phyloP scores from a whole-genome alignment of 2,329 filamentous ascomycete species.

The Phaeosphaeria sp. region DNA sequence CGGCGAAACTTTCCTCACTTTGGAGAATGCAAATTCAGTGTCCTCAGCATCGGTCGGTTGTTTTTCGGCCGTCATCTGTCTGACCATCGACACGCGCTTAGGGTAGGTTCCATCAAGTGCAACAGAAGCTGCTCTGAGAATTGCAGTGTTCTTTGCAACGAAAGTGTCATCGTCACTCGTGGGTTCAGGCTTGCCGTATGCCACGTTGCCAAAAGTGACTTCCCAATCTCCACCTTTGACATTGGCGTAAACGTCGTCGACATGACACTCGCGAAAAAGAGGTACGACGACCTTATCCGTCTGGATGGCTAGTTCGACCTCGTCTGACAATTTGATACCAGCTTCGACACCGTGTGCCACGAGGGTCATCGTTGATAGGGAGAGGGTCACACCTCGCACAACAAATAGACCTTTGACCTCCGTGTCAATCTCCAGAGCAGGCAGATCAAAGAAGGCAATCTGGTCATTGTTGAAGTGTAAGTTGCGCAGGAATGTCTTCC shows the following conservation, averaged over 20 bases:
- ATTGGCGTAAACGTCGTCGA: constrained; percentile 62
- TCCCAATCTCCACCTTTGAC: constrained; percentile 60
- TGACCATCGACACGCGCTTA: constrained; percentile 30
- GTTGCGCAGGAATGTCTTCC: constrained; percentile 47
- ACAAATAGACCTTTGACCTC: constrained; percentile 61
- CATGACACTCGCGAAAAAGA: constrained; percentile 58
- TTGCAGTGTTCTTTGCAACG: constrained; percentile 54
- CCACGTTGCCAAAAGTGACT: constrained; percentile 54
- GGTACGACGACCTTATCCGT: constrained; percentile 57
- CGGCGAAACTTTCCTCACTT: constrained; percentile 52
- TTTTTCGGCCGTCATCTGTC: constrained; percentile 50
- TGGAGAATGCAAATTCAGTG: constrained; percentile 44
- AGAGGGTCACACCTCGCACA: constrained; percentile 60
- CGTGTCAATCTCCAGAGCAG: constrained; percentile 62
- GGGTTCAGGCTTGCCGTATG: constrained; percentile 36
- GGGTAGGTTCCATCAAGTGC: constrained; percentile 14
- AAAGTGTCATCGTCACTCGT: constrained; percentile 48
- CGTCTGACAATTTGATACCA: constrained; percentile 59
- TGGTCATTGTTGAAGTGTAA: constrained; percentile 60
- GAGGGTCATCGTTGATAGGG: constrained; percentile 57
- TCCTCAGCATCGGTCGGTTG: constrained; percentile 40
- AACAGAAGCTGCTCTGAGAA: constrained; percentile 52
- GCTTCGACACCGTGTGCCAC: constrained; percentile 61
- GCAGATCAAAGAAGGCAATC: constrained; percentile 57
- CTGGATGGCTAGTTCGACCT: constrained; percentile 61